phyloP scores from a whole-genome alignment of 352 stramenopile genomes.

The Phytophthora colocasiae region DNA sequence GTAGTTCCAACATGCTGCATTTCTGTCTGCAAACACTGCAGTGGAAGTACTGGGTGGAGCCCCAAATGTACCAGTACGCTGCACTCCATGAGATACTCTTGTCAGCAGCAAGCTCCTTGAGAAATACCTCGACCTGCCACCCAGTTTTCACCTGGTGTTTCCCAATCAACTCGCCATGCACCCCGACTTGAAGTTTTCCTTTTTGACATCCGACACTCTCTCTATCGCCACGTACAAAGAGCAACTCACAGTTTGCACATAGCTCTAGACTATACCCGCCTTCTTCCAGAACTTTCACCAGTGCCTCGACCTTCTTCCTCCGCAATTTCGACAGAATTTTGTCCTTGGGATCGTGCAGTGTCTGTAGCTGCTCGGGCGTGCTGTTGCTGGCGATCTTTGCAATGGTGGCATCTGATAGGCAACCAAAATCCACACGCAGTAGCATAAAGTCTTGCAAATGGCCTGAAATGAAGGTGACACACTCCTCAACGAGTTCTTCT shows the following conservation, averaged over 20 bases:
- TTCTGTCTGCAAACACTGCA: conserved; percentile 55
- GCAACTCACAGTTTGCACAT: conserved; percentile 52
- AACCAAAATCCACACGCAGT: conserved; percentile 88
- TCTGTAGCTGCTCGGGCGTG: conserved; percentile 63
- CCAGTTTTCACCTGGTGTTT: conserved; percentile 46
- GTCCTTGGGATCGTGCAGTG: conserved; percentile 82
- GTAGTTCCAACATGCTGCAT: conserved; percentile 52
- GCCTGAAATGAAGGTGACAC: conserved; percentile 75
- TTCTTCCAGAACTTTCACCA: conserved; percentile 51
- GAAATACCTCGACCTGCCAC: conserved; percentile 59
- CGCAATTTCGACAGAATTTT: conserved; percentile 89
- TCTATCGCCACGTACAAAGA: conserved; percentile 47
- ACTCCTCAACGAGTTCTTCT: conserved; percentile 87
- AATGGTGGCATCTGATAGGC: conserved; percentile 80
- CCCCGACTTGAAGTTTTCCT: conserved; percentile 46
- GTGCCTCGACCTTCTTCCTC: conserved; percentile 79
- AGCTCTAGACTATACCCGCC: conserved; percentile 33
- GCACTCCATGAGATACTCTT: conserved; percentile 63
- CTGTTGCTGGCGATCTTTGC: conserved; percentile 73
- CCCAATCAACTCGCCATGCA: conserved; percentile 59
- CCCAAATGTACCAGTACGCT: conserved; percentile 89
- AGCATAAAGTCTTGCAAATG: conserved; percentile 85
- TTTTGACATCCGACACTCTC: conserved; percentile 38
- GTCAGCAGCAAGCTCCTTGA: conserved; percentile 47
- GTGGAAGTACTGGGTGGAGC: conserved; percentile 57